Evolutionary conservation across 148 eudicot genomes (phyloP).

Genomic region (Rhododendron ferrugineum): DNA sequence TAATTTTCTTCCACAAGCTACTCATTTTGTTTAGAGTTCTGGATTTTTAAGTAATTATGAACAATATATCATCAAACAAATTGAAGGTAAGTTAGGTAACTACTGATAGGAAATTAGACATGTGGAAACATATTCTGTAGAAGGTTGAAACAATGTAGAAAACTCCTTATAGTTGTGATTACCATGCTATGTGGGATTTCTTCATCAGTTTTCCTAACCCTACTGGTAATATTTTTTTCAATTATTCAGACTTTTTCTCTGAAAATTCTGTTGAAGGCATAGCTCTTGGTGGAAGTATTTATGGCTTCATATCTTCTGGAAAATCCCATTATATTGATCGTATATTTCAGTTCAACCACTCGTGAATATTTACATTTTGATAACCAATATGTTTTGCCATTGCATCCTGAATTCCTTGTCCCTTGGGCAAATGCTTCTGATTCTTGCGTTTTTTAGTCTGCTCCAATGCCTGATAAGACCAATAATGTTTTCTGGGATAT

Average conservation of each 20-base stretch:
- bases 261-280: neutral
- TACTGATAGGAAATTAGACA: neutral
- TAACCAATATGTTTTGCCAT: neutral
- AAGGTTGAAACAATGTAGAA: neutral
- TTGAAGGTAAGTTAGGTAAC: neutral
- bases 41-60: neutral
- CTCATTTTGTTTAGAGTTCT: neutral
- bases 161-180: neutral
- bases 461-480: neutral
- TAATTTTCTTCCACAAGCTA: conserved; percentile 24
- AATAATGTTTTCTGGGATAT: neutral
- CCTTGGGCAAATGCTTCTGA: neutral
- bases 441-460: neutral
- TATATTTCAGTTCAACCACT: neutral
- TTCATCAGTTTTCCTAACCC: neutral
- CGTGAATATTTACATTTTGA: neutral
- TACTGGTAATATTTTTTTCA: neutral
- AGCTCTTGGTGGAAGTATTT: neutral
- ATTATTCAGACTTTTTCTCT: neutral
- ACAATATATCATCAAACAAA: neutral
- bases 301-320: neutral
- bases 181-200: neutral
- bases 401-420: neutral
- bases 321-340: neutral
- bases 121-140: neutral